A percentile compares a stretch with the other conserved stretches of the same genome.
Evolutionary conservation across 768 basidiomycete genomes (phyloP).

Genomic region (Mycena filopes): DNA sequence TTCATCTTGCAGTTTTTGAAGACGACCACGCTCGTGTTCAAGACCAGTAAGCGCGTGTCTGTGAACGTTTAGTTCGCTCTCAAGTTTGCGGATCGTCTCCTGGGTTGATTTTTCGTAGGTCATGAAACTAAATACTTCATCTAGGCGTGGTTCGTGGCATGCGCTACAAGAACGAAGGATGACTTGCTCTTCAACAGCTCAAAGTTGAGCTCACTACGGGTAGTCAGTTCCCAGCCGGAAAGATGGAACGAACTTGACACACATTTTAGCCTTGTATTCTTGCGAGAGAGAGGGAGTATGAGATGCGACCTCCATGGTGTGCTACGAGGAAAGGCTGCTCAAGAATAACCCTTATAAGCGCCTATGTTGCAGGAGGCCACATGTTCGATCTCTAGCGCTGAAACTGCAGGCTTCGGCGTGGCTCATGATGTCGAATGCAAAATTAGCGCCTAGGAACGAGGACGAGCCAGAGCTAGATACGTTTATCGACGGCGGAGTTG

Average conservation of each 20-base stretch:
- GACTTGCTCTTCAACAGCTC: slow-evolving; percentile 50
- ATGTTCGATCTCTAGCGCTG: background rate
- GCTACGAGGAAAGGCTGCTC: background rate
- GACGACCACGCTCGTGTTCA: slow-evolving; percentile 46
- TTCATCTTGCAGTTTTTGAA: slow-evolving; percentile 47
- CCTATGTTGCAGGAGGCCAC: slow-evolving; percentile 7
- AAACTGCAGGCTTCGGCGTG: slow-evolving; percentile 20
- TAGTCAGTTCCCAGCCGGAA: background rate
- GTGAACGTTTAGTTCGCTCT: slow-evolving; percentile 54
- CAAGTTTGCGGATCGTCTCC: slow-evolving; percentile 48
- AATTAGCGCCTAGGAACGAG: slow-evolving; percentile 22
- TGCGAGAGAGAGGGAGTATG: background rate
- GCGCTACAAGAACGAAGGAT: background rate
- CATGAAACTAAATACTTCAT: slow-evolving; percentile 51
- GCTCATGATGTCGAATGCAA: slow-evolving; percentile 3
- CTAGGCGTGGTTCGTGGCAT: slow-evolving; percentile 37
- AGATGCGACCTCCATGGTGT: slow-evolving; percentile 19
- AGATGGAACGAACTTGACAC: background rate
- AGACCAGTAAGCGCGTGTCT: slow-evolving; percentile 54
- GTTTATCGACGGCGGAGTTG: background rate
- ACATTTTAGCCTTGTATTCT: slow-evolving; percentile 31
- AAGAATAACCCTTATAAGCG: slow-evolving; percentile 9
- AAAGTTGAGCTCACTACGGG: slow-evolving; percentile 36
- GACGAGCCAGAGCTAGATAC: background rate
- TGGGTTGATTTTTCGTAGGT: slow-evolving; percentile 43